These are phyloP conservation scores for Lentinus tigrinus DNA, from an alignment of 768 basidiomycete genomes.

Conservation along the genomic window DNA sequence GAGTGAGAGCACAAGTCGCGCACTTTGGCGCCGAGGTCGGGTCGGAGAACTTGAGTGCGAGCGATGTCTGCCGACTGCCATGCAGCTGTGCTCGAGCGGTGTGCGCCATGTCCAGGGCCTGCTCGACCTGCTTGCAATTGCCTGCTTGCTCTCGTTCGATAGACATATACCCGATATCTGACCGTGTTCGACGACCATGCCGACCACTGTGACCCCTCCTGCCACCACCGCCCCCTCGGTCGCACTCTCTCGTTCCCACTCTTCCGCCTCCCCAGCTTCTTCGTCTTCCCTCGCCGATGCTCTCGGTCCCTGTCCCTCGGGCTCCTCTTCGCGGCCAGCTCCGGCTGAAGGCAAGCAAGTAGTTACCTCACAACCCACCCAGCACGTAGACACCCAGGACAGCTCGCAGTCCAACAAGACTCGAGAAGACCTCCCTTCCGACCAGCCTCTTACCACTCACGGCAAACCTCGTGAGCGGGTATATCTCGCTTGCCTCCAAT, in stretches of 20 bases:
- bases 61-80: no score
- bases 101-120: no score
- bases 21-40: no score
- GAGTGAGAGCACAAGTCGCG: no score
- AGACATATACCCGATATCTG: background rate
- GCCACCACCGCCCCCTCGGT: background rate
- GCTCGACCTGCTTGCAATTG: no score
- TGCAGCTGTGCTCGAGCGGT: no score
- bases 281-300: background rate
- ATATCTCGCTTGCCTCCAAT: conserved; percentile 78
- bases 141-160: no score
- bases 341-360: background rate
- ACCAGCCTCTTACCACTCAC: conserved; percentile 78
- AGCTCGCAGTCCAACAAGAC: background rate
- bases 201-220: background rate
- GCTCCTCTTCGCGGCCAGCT: background rate
- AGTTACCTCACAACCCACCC: background rate
- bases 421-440: conserved; percentile 59
- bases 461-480: conserved; percentile 76
- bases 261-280: background rate
- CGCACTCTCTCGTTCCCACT: background rate
- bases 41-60: no score
- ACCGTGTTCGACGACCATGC: background rate
- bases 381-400: background rate
- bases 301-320: background rate